These are phyloP conservation scores for Psilocybe sp. DNA, from an alignment of 768 basidiomycete genomes.

Conservation along the genomic window DNA sequence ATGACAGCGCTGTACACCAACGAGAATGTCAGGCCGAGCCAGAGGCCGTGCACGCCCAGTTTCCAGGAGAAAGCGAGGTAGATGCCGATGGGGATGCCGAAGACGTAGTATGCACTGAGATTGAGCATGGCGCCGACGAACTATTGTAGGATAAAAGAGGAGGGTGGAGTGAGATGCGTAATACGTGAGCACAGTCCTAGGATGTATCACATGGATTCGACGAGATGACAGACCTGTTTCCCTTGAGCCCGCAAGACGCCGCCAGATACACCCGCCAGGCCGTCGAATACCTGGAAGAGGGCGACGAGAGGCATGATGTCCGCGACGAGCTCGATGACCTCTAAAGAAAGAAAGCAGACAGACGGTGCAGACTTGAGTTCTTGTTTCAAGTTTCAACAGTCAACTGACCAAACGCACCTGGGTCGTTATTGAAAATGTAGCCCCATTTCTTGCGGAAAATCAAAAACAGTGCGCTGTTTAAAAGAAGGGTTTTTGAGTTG, in stretches of 20 bases:
- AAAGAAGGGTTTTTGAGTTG: background rate
- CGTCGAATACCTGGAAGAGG: constrained; percentile 86
- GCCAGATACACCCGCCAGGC: constrained; percentile 57
- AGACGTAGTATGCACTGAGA: constrained; percentile 75
- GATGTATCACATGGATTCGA: background rate
- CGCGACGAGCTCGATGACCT: constrained; percentile 60
- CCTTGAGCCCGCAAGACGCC: constrained; percentile 85
- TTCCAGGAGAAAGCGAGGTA: constrained; percentile 66
- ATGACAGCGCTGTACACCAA: constrained; percentile 55
- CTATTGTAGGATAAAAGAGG: constrained; percentile 24
- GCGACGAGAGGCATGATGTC: constrained; percentile 73
- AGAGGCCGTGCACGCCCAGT: constrained; percentile 70
- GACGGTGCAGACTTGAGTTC: background rate
- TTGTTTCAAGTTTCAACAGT: background rate
- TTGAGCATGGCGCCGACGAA: constrained; percentile 78
- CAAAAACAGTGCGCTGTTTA: constrained; percentile 48
- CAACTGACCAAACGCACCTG: constrained; percentile 32
- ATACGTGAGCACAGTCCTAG: background rate
- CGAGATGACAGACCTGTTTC: constrained; percentile 49
- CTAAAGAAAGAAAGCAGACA: constrained; percentile 22
- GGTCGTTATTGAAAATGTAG: constrained; percentile 71
- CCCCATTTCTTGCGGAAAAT: constrained; percentile 67
- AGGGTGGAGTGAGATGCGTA: background rate
- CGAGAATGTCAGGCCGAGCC: constrained; percentile 77
- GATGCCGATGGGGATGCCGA: constrained; percentile 82